Evolutionary conservation across 2,329 filamentous ascomycete species (phyloP).

Genomic region (Cladosporium sp.): DNA sequence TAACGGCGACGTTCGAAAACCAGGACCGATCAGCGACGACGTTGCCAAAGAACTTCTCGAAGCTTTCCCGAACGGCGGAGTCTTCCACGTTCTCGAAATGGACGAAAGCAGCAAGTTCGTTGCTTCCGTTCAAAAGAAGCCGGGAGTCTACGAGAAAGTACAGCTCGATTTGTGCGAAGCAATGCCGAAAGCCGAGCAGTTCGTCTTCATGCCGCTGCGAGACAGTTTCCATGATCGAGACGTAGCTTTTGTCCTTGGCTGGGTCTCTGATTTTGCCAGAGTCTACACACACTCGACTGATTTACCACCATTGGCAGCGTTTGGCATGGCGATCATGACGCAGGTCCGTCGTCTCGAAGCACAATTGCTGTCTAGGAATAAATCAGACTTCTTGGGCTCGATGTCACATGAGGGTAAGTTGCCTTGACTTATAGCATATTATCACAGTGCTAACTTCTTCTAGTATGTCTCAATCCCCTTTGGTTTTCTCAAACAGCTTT

Average conservation of each 20-base stretch:
- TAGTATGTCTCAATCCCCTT: not conserved
- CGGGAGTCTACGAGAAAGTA: not conserved
- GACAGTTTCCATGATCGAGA: conserved; percentile 48
- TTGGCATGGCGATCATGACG: conserved; percentile 57
- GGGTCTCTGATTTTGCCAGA: conserved; percentile 42
- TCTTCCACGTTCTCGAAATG: not conserved
- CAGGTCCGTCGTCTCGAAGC: conserved; percentile 57
- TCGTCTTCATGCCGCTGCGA: conserved; percentile 53
- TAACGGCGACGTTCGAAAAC: not conserved
- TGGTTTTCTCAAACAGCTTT: not conserved
- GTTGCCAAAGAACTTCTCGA: not conserved
- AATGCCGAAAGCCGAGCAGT: conserved; percentile 16
- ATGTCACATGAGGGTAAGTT: conserved; percentile 40
- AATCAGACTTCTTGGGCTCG: conserved; percentile 43
- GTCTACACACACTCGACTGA: conserved; percentile 39
- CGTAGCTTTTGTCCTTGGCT: conserved; percentile 45
- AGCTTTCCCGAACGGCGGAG: not conserved
- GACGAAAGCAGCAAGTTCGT: not conserved
- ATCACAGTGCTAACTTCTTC: not conserved
- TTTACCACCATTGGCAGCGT: conserved; percentile 40
- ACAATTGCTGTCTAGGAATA: conserved; percentile 41
- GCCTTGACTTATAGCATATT: not conserved
- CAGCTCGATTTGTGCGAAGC: conserved; percentile 1
- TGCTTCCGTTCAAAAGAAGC: not conserved
- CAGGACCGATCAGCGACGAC: not conserved